These are phyloP conservation scores for Stentor coeruleus DNA, from an alignment of 73 alveolate genomes.

Conservation along the genomic window DNA sequence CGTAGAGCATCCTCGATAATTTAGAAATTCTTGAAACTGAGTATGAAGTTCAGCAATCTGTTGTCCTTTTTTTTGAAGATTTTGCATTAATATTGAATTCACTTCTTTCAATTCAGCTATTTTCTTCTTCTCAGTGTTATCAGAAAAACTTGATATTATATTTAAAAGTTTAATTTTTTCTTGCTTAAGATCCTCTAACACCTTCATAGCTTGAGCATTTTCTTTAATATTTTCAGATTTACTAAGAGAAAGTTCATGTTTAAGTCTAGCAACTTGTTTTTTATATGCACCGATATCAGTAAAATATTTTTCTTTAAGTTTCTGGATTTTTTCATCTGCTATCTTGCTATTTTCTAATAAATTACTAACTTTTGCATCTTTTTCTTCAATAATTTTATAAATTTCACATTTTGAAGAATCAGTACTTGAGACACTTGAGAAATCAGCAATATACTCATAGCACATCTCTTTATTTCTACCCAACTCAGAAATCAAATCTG, in stretches of 20 bases:
- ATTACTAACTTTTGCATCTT: conserved; percentile 1
- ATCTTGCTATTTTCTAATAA: background rate
- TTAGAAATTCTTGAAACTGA: background rate
- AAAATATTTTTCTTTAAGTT: background rate
- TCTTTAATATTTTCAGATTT: background rate
- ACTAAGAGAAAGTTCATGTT: background rate
- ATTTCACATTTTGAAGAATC: background rate
- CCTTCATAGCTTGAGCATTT: background rate
- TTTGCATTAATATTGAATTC: too few species aligned
- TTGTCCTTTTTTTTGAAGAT: background rate
- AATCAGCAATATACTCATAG: too few species aligned
- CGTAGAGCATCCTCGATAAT: background rate
- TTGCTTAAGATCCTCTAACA: background rate
- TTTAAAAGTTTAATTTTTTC: background rate
- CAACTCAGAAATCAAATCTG: too few species aligned
- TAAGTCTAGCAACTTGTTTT: background rate
- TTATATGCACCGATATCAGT: background rate
- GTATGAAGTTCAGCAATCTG: background rate
- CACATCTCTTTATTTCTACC: too few species aligned
- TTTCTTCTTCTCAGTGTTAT: background rate
- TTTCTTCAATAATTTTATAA: background rate
- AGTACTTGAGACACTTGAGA: background rate
- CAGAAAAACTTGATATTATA: background rate
- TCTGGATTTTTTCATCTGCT: background rate
- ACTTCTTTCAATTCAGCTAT: background rate